Evolutionary conservation across 805 yeast genomes (phyloP).

Genomic region (Candida suzukii): DNA sequence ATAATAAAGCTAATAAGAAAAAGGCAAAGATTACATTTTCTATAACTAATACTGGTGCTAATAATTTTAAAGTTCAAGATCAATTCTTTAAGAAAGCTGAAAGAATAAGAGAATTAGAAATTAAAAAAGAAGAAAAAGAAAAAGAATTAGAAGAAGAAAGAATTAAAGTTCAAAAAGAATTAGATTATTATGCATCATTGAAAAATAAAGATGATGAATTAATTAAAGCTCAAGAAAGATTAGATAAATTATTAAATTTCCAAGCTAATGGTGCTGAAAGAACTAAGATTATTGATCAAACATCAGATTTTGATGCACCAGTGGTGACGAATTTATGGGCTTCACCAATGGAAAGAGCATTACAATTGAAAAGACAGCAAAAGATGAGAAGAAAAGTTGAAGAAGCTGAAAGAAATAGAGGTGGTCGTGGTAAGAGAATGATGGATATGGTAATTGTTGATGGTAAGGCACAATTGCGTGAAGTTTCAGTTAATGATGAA

Average conservation of each 20-base stretch:
- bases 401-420: slow-evolving; percentile 45
- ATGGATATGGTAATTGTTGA: slow-evolving; percentile 73
- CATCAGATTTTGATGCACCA: slow-evolving; percentile 75
- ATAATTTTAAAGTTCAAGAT: slow-evolving; percentile 64
- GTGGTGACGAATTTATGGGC: slow-evolving; percentile 66
- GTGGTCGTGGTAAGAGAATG: slow-evolving; percentile 70
- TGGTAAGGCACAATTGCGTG: slow-evolving; percentile 69
- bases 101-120: slow-evolving; percentile 31
- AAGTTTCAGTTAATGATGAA: slow-evolving; percentile 24
- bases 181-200: slow-evolving; percentile 34
- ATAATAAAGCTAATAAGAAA: slow-evolving; percentile 21
- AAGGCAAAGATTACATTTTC: slow-evolving; percentile 47
- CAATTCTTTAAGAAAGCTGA: slow-evolving; percentile 55
- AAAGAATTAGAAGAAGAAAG: slow-evolving; percentile 32
- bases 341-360: slow-evolving; percentile 77
- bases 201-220: slow-evolving; percentile 50
- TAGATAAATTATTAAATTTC: slow-evolving; percentile 68
- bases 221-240: slow-evolving; percentile 59
- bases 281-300: slow-evolving; percentile 88
- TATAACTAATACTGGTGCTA: slow-evolving; percentile 53
- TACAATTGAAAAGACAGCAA: slow-evolving; percentile 83
- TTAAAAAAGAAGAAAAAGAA: slow-evolving; percentile 24
- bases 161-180: slow-evolving; percentile 33
- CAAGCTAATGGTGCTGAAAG: slow-evolving; percentile 87
- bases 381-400: slow-evolving; percentile 60